These are phyloP conservation scores for Zygoascus flipseniorum DNA, from an alignment of 805 yeast genomes.

Conservation along the genomic window DNA sequence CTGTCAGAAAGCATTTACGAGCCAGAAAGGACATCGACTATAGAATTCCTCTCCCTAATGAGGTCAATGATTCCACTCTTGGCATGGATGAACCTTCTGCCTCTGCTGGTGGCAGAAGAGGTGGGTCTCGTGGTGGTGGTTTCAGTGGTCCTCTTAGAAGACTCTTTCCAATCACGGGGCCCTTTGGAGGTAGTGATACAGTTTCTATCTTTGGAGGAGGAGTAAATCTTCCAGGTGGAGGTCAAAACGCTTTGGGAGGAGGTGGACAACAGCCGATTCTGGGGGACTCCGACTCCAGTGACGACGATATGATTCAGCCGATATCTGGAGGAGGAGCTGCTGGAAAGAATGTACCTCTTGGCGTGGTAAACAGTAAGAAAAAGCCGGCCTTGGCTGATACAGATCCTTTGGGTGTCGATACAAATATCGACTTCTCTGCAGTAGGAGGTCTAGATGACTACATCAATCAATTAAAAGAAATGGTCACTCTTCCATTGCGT, in stretches of 20 bases:
- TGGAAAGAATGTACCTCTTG: neutral
- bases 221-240: slow-evolving; percentile 17
- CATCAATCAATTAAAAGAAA: slow-evolving; percentile 87
- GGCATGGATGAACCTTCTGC: slow-evolving; percentile 24
- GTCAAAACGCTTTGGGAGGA: slow-evolving; percentile 9
- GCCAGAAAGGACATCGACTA: slow-evolving; percentile 71
- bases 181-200: slow-evolving; percentile 95
- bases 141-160: slow-evolving; percentile 43
- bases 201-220: slow-evolving; percentile 66
- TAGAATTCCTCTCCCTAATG: slow-evolving; percentile 73
- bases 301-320: slow-evolving; percentile 29
- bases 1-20: slow-evolving; percentile 34
- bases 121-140: slow-evolving; percentile 27
- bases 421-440: slow-evolving; percentile 72
- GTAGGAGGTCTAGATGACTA: slow-evolving; percentile 91
- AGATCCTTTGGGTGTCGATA: slow-evolving; percentile 87
- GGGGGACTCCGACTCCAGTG: slow-evolving; percentile 38
- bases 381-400: slow-evolving; percentile 56
- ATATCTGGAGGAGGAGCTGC: slow-evolving; percentile 3
- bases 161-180: slow-evolving; percentile 89
- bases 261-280: slow-evolving; percentile 7
- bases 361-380: slow-evolving; percentile 14
- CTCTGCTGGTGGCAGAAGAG: slow-evolving; percentile 28
- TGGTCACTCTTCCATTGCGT: slow-evolving; percentile 87
- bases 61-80: slow-evolving; percentile 27